These are phyloP conservation scores for Volvox reticuliferus DNA, from an alignment of 139 green algal species.

Conservation along the genomic window DNA sequence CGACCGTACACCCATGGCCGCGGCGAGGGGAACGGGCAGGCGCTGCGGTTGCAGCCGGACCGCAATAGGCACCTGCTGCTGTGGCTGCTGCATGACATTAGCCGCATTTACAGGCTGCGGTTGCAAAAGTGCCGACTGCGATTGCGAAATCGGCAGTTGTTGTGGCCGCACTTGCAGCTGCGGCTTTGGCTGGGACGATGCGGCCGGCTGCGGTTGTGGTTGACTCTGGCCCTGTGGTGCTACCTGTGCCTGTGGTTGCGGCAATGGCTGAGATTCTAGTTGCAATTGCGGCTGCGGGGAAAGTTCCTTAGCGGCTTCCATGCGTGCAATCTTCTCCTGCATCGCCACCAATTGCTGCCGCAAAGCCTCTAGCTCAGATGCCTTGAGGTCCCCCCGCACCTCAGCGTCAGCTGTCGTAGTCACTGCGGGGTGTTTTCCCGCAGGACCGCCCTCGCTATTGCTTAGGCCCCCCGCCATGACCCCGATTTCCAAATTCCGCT, in stretches of 20 bases:
- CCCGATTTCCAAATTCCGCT: not conserved
- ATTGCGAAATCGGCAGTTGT: not conserved
- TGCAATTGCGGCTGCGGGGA: not conserved
- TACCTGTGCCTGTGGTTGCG: too few species aligned
- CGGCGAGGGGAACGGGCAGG: not conserved
- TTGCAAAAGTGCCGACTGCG: not conserved
- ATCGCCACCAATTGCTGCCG: not conserved
- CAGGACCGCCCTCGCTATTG: not conserved
- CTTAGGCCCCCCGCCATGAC: not conserved
- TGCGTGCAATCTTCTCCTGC: not conserved
- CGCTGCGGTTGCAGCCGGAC: not conserved
- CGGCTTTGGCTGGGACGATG: not conserved
- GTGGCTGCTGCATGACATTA: not conserved
- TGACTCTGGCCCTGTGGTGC: too few species aligned
- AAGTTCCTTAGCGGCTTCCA: not conserved
- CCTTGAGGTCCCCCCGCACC: not conserved
- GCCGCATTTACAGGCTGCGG: not conserved
- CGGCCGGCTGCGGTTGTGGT: not conserved
- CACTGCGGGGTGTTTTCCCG: not conserved
- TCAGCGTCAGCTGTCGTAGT: not conserved
- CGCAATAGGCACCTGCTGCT: not conserved
- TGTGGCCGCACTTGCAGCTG: not conserved
- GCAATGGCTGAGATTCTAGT: not conserved
- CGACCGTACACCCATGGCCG: not conserved
- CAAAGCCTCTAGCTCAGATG: slow-evolving; percentile 22